phyloP scores from a whole-genome alignment of 371 early-diverging fungal genomes.

The Apophysomyces variabilis region DNA sequence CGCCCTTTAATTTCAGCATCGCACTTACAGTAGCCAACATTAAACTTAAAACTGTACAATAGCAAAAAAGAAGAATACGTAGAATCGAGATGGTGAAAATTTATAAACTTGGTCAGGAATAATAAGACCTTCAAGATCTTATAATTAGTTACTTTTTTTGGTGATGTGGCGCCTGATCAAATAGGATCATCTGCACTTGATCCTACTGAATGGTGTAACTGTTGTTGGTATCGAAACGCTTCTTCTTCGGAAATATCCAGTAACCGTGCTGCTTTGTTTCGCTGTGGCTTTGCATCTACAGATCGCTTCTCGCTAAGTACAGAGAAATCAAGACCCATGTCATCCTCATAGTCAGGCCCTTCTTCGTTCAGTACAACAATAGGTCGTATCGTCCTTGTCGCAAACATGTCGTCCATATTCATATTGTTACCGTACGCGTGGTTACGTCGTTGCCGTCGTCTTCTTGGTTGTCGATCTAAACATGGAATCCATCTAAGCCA shows the following conservation, averaged over 20 bases:
- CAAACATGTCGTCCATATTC: constrained; percentile 43
- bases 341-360: constrained; percentile 35
- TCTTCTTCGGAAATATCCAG: constrained; percentile 47
- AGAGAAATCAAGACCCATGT: constrained; percentile 44
- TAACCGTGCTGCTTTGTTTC: constrained; percentile 33
- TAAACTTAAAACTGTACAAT: background rate
- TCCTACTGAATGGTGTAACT: constrained; percentile 4
- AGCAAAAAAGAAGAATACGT: background rate
- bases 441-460: background rate
- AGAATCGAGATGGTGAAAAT: no score
- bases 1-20: no score
- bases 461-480: constrained; percentile 1
- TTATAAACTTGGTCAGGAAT: no score
- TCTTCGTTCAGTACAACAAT: constrained; percentile 15
- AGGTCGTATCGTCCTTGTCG: constrained; percentile 48
- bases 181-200: background rate
- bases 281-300: background rate
- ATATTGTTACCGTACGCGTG: constrained; percentile 14
- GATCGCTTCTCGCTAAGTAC: constrained; percentile 30
- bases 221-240: constrained; percentile 24
- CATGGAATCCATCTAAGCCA: constrained; percentile 1
- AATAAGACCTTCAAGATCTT: no score
- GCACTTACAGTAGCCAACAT: no score
- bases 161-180: no score
- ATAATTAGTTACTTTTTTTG: no score